Evolutionary conservation across 805 yeast species (phyloP).

Genomic region (Yarrowia yakushimensis): DNA sequence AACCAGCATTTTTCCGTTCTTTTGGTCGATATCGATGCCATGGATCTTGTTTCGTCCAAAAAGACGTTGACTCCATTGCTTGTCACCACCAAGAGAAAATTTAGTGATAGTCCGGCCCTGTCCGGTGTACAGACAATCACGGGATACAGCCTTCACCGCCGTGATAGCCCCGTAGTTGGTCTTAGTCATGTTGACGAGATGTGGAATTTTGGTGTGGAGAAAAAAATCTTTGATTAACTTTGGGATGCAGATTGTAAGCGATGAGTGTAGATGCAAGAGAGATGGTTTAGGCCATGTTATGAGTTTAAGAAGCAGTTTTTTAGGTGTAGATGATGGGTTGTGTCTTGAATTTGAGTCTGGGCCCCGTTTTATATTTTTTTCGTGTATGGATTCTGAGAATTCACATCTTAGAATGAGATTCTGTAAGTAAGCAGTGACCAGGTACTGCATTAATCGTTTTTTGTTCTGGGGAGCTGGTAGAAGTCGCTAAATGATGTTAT

Average conservation of each 20-base stretch:
- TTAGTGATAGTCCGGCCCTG: slow-evolving; percentile 69
- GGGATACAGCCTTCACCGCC: slow-evolving; percentile 68
- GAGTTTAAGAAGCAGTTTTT: too few relatives aligned
- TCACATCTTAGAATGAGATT: too few relatives aligned
- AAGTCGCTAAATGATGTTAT: too few relatives aligned
- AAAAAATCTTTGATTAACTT: not conserved
- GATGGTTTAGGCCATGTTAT: too few relatives aligned
- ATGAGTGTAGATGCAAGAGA: too few relatives aligned
- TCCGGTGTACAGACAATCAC: slow-evolving; percentile 53
- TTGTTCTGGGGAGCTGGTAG: too few relatives aligned
- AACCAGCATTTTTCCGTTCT: slow-evolving; percentile 38
- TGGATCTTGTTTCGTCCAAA: slow-evolving; percentile 79
- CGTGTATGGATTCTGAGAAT: too few relatives aligned
- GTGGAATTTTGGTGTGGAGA: not conserved
- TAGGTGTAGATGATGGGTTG: too few relatives aligned
- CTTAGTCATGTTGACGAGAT: not conserved
- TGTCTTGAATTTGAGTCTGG: too few relatives aligned
- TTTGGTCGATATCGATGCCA: slow-evolving; percentile 51
- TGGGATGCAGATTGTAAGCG: not conserved
- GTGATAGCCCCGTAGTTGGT: slow-evolving; percentile 26
- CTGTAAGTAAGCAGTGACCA: too few relatives aligned
- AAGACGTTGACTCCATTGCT: slow-evolving; percentile 44
- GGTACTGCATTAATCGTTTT: too few relatives aligned
- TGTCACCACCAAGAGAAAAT: slow-evolving; percentile 42
- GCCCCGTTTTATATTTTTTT: too few relatives aligned